Percentiles rank a stretch among this genome's conserved stretches.
Conservation (phyloP, 768 basidiomycete genomes). For the Suillus plorans region DNA sequence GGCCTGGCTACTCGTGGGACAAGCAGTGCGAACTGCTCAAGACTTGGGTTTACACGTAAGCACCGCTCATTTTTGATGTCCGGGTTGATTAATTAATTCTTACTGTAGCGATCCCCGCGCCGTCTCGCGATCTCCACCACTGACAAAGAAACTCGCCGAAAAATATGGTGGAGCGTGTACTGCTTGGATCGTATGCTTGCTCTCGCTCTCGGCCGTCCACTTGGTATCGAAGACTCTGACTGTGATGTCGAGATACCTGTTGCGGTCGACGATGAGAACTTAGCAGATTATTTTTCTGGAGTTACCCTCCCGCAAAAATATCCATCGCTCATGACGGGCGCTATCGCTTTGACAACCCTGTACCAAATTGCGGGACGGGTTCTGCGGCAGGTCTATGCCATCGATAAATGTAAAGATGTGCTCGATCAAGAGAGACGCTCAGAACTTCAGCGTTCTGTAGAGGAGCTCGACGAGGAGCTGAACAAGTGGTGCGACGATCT, state of each 20-base stretch:
- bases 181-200: slow-evolving; percentile 91
- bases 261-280: slow-evolving; percentile 77
- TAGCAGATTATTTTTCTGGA: slow-evolving; percentile 72
- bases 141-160: slow-evolving; percentile 86
- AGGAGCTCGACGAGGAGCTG: slow-evolving; percentile 73
- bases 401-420: slow-evolving; percentile 74
- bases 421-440: slow-evolving; percentile 71
- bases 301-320: slow-evolving; percentile 53
- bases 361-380: slow-evolving; percentile 87
- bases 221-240: slow-evolving; percentile 86
- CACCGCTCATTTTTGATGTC: slow-evolving; percentile 11
- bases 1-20: slow-evolving; percentile 90
- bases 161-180: slow-evolving; percentile 96
- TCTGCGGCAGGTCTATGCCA: slow-evolving; percentile 77
- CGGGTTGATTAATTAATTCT: slow-evolving; percentile 16
- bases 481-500: slow-evolving; percentile 83
- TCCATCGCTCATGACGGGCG: slow-evolving; percentile 79
- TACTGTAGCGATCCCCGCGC: slow-evolving; percentile 72
- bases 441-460: slow-evolving; percentile 77
- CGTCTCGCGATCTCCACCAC: slow-evolving; percentile 66
- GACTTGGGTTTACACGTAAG: slow-evolving; percentile 91
- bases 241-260: slow-evolving; percentile 87
- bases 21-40: slow-evolving; percentile 86
- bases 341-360: slow-evolving; percentile 69
- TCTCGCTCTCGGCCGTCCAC: slow-evolving; percentile 82